phyloP scores from a whole-genome alignment of 2,329 filamentous ascomycete species.

The Cladosporium velox region DNA sequence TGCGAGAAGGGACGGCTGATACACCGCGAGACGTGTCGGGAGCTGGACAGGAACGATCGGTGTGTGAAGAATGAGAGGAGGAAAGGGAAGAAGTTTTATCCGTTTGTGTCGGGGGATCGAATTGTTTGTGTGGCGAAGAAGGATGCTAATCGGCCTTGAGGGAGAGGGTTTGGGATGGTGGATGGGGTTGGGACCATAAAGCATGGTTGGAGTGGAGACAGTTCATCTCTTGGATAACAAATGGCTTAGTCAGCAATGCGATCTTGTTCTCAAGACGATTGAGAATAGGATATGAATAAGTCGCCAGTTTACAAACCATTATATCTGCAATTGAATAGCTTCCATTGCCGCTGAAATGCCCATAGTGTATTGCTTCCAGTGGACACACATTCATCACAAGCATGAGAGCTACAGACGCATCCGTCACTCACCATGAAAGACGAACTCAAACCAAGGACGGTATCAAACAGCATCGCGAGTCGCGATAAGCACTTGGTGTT shows the following conservation, averaged over 20 bases:
- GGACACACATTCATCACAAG: background rate
- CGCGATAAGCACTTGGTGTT: background rate
- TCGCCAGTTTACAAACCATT: background rate
- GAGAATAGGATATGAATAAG: background rate
- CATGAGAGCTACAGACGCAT: background rate
- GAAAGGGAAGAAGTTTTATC: constrained; percentile 4
- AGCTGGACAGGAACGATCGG: background rate
- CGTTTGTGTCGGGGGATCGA: background rate
- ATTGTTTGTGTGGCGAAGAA: constrained; percentile 9
- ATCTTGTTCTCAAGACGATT: background rate
- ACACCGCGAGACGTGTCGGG: background rate
- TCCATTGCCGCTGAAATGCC: background rate
- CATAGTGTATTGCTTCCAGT: background rate
- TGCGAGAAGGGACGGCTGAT: background rate
- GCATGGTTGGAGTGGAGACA: background rate
- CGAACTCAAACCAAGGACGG: background rate
- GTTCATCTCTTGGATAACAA: background rate
- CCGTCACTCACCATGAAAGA: background rate
- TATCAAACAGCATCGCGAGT: background rate
- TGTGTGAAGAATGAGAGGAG: constrained; percentile 4
- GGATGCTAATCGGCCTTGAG: background rate
- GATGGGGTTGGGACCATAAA: background rate
- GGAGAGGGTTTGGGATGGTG: background rate
- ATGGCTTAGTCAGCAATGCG: background rate
- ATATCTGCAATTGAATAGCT: background rate